Percentiles rank a stretch among this genome's conserved stretches.
Evolutionary conservation across 2,329 filamentous ascomycete species (phyloP).

Genomic region (Trichoderma atrobrunneum): DNA sequence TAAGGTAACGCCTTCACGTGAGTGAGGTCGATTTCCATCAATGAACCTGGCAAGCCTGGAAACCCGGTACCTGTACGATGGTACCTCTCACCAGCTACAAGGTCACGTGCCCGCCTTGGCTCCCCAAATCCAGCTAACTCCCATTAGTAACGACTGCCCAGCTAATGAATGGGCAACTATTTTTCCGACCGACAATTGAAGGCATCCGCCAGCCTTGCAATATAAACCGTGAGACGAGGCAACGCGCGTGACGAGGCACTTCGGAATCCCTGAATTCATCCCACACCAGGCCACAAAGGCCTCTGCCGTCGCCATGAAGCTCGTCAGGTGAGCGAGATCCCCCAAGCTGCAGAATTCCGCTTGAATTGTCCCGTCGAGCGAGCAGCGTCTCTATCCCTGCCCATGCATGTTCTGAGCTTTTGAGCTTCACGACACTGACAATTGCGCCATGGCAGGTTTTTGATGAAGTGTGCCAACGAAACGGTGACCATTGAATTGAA

Average conservation of each 20-base stretch:
- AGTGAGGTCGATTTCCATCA: background rate
- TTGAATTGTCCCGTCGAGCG: slow-evolving; percentile 7
- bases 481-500: slow-evolving; percentile 98
- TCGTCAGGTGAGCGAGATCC: slow-evolving; percentile 72
- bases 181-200: slow-evolving; percentile 35
- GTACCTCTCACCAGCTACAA: background rate
- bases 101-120: background rate
- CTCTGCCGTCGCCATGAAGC: slow-evolving; percentile 73
- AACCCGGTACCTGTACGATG: background rate
- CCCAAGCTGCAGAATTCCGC: slow-evolving; percentile 22
- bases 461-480: slow-evolving; percentile 99
- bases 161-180: slow-evolving; percentile 22
- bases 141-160: background rate
- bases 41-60: background rate
- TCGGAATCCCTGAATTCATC: slow-evolving; percentile 15
- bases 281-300: slow-evolving; percentile 16
- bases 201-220: slow-evolving; percentile 21
- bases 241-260: slow-evolving; percentile 14
- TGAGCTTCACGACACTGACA: slow-evolving; percentile 28
- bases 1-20: background rate
- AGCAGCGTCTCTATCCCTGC: background rate
- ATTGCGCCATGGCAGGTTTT: slow-evolving; percentile 62
- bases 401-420: slow-evolving; percentile 11
- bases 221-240: slow-evolving; percentile 17
- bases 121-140: background rate